Evolutionary conservation across 108 stramenopile genomes (phyloP).

Genomic region (Licmophora abbreviata): DNA sequence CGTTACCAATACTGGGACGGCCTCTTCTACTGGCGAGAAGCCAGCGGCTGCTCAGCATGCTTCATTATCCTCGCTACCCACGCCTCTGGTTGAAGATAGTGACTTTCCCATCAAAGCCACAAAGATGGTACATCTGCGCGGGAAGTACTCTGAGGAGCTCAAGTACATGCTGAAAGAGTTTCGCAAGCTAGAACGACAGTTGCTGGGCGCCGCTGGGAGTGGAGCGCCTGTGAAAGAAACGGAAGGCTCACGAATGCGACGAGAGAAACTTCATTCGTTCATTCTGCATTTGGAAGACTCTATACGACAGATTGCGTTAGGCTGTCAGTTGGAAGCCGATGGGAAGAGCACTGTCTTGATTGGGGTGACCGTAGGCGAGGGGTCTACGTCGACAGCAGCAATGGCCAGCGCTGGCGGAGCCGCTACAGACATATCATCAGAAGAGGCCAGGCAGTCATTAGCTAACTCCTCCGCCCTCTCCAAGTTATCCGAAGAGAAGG

Average conservation of each 20-base stretch:
- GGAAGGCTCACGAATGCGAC: constrained; percentile 59
- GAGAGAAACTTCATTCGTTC: constrained; percentile 82
- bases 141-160: constrained; percentile 61
- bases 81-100: too few species aligned
- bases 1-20: too few species aligned
- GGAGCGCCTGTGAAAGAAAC: constrained; percentile 43
- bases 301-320: constrained; percentile 59
- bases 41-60: too few species aligned
- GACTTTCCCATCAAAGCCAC: constrained; percentile 53
- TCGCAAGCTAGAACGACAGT: constrained; percentile 70
- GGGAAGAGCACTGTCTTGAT: constrained; percentile 5
- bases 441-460: constrained; percentile 15
- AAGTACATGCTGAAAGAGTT: constrained; percentile 82
- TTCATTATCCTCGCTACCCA: too few species aligned
- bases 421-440: constrained; percentile 4
- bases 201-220: constrained; percentile 53
- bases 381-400: constrained; percentile 6
- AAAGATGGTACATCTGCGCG: constrained; percentile 44
- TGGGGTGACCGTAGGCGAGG: constrained; percentile 3
- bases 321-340: constrained; percentile 38
- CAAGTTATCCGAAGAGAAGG: constrained; percentile 43
- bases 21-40: too few species aligned
- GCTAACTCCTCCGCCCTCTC: constrained; percentile 32
- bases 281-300: constrained; percentile 78
- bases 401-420: not conserved